These are phyloP conservation scores for Tothia fuscella DNA, from an alignment of 2,329 filamentous ascomycete genomes.

Conservation along the genomic window DNA sequence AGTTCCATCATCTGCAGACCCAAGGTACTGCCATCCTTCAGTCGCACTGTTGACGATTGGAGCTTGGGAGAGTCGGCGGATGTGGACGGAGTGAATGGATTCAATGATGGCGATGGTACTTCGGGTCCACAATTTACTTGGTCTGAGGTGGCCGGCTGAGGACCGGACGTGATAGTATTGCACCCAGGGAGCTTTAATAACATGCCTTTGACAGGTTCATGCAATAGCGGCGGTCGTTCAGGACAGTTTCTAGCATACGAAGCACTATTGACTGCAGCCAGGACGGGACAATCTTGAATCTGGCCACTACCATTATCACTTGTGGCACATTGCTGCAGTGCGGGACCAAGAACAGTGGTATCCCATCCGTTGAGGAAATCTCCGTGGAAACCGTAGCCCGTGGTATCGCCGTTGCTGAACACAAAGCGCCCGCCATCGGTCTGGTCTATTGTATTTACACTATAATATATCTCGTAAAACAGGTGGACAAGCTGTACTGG, in stretches of 20 bases:
- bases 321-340: constrained; percentile 26
- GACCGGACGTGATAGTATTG: constrained; percentile 21
- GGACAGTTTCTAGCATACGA: constrained; percentile 20
- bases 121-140: constrained; percentile 24
- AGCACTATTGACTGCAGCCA: constrained; percentile 20
- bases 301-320: constrained; percentile 21
- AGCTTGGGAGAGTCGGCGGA: constrained; percentile 18
- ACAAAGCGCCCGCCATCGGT: constrained; percentile 30
- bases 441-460: constrained; percentile 19
- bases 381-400: constrained; percentile 42
- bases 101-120: constrained; percentile 24
- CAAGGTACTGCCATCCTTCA: constrained; percentile 21
- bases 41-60: constrained; percentile 16
- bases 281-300: constrained; percentile 23
- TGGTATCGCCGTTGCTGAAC: constrained; percentile 36
- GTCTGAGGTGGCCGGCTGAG: constrained; percentile 17
- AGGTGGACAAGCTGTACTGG: constrained; percentile 27
- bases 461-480: constrained; percentile 30
- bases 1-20: constrained; percentile 24
- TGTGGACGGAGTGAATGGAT: constrained; percentile 17
- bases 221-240: constrained; percentile 18
- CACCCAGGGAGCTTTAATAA: constrained; percentile 23
- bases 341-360: constrained; percentile 25
- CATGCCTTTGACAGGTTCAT: constrained; percentile 19
- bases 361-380: constrained; percentile 43